Evolutionary conservation across 164 flowering plant species (phyloP), one percentile per base, ranked within the genome.

Genomic region (Malania oleifera): DNA sequence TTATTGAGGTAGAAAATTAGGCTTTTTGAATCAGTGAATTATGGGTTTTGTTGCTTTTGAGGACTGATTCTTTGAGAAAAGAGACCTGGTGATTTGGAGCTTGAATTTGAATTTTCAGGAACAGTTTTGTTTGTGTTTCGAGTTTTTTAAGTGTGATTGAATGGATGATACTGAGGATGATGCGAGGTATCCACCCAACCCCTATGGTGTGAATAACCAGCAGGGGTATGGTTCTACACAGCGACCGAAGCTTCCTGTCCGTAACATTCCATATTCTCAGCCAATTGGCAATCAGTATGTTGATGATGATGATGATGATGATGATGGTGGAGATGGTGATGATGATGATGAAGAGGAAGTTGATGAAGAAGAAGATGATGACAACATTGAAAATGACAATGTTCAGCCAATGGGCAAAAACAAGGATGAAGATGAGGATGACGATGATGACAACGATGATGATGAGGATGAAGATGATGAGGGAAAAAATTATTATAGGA

Each of bases 121-220:
- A n/a, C n/a, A n/a, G n/a, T n/a, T n/a, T n/a, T n/a, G n/a, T n/a
- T n/a, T n/a, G n/a, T n/a, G n/a, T n/a, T n/a, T n/a, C n/a, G n/a
- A n/a, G n/a, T n/a, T n/a, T n/a, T n/a, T n/a, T n/a, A n/a, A n/a
- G n/a, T n/a, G n/a, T n/a, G n/a, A n/a, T n/a, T n/a, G 12, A 57
- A 76, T 76, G 82, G 81, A 72, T 59, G 78, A 79, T 25, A 64
- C 67, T 22, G 79, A 75, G 65, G 83, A 76, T 63, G 75, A 69
- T 62, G 66, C 61, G 1, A 65, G 65, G 37, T 71, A 67, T 59
- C 68, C 75, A 1, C 64, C 66, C 4, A 64, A 67, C 38, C 24
- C 73, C 2, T 67, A 71, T 57, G 75, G 61, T 20, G 55, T 18
- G 40, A 66, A 60, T 44, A 59, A 61, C 44, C 70, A 34, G n/a